phyloP scores from a whole-genome alignment of 306 rosid genomes.

The Psophocarpus tetragonolobus region DNA sequence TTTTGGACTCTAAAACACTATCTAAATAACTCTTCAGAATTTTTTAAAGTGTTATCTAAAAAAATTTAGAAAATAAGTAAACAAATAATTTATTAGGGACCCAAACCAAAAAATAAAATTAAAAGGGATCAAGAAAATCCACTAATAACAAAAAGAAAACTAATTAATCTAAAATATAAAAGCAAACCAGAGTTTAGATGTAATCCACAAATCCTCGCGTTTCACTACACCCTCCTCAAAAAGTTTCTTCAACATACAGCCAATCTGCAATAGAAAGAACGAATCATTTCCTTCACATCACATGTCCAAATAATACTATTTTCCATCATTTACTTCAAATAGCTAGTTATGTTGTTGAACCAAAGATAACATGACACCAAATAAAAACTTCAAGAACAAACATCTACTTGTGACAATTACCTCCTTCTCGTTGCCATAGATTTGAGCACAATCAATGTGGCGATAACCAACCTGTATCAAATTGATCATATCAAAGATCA shows the following conservation, averaged over 20 bases:
- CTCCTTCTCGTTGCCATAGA: slow-evolving; percentile 75
- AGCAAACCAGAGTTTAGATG: slow-evolving; percentile 84
- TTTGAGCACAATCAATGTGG: slow-evolving; percentile 84
- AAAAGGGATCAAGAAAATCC: no score
- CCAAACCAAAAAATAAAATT: no score
- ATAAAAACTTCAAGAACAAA: not conserved
- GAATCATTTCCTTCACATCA: slow-evolving; percentile 7
- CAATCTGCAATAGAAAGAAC: slow-evolving; percentile 52
- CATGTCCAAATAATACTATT: not conserved
- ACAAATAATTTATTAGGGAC: no score
- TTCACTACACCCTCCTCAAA: slow-evolving; percentile 75
- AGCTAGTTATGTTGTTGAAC: not conserved
- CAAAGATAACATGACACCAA: not conserved
- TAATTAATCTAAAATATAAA: slow-evolving; percentile 1
- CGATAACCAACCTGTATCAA: slow-evolving; percentile 68
- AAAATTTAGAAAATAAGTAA: no score
- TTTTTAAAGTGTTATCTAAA: no score
- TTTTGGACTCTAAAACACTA: no score
- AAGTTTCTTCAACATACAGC: slow-evolving; percentile 63
- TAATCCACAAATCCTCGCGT: slow-evolving; percentile 89
- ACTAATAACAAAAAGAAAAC: no score
- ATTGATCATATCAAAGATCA: slow-evolving; percentile 16
- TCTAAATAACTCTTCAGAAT: no score
- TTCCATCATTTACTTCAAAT: not conserved
- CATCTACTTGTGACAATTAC: slow-evolving; percentile 33